Conservation (phyloP, 2,329 filamentous ascomycete species). For the Hansfordia pulvinata region DNA sequence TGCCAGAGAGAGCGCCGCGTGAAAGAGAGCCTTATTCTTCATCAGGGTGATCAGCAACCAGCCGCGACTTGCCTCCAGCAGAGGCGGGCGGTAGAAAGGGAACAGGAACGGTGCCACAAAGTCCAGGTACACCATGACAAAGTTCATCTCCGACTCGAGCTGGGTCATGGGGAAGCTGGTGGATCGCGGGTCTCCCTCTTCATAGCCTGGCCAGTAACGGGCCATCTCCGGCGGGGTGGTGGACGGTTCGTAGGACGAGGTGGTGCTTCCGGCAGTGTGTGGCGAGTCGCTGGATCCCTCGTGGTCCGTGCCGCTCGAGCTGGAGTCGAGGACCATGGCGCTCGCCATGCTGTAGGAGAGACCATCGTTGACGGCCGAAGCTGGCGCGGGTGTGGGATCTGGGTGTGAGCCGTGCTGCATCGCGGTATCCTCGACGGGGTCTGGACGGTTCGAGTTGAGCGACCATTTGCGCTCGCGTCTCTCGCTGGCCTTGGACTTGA, state of each 20-base stretch:
- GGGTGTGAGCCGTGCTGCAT: too few species aligned
- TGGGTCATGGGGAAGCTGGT: too few species aligned
- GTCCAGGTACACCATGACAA: slow-evolving; percentile 47
- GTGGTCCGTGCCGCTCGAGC: background rate
- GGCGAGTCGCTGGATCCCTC: background rate
- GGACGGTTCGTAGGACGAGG: slow-evolving; percentile 2
- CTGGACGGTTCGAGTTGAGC: slow-evolving; percentile 22
- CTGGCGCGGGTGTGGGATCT: too few species aligned
- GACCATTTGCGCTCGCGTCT: slow-evolving; percentile 35
- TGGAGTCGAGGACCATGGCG: slow-evolving; percentile 2
- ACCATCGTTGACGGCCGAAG: background rate
- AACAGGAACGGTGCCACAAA: slow-evolving; percentile 48
- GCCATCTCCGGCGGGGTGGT: slow-evolving; percentile 2
- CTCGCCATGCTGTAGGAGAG: slow-evolving; percentile 2
- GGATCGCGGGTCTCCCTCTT: too few species aligned
- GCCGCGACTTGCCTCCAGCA: slow-evolving; percentile 41
- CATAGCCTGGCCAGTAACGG: too few species aligned
- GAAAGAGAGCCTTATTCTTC: slow-evolving; percentile 42
- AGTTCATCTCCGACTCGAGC: slow-evolving; percentile 13
- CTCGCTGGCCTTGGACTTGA: slow-evolving; percentile 37
- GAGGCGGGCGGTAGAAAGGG: slow-evolving; percentile 44
- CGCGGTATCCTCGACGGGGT: too few species aligned
- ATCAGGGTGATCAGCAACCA: slow-evolving; percentile 46
- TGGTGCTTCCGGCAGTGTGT: slow-evolving; percentile 1
- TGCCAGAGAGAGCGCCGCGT: slow-evolving; percentile 40